Evolutionary conservation across 2,329 filamentous ascomycete genomes (phyloP), one percentile per base, ranked within the genome.

Genomic region (Aureobasidium sp.): DNA sequence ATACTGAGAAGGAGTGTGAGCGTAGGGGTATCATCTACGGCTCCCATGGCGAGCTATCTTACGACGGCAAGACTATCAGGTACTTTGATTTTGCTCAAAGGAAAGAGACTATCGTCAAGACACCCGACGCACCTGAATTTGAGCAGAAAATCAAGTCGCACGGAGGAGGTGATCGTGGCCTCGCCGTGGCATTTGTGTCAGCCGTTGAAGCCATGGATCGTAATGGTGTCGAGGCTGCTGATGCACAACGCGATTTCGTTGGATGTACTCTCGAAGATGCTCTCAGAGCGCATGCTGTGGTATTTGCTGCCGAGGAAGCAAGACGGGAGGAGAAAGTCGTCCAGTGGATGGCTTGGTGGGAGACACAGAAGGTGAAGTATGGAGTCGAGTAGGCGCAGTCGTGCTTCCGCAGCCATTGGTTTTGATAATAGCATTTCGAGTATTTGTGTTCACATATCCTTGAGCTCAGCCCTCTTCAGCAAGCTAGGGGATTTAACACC

Each of bases 251-350:
- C 66, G 83, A 90, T 73, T 89, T 91, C 75, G 84, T 98, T 31
- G 94, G 94, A 0, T 97, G 93, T 78, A 92, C 91, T 16, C 80
- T 97, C 10, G 93, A 97, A 65, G 96, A 98, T 74, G 89, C 92
- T 1, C 86, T 98, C n/a, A 86, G 92, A 56, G 97, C 94, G 74
- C 96, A 98, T 80, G 95, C 93, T 2, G 88, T 96, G 79, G 95
- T 98, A 0, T 99, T 98, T 82, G 95, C 94, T 29, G 96, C 95
- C 0, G 96, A 98, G 79, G 92, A 97, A 72, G 94, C 95, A 7
- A 87, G 95, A 73, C 84, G 82, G 58, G 84, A 86, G 59, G 88
- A 87, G 73, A 90, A 86, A 75, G 90, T 96, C 10, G 80, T 98
- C 5, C 85, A 91, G 70, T 98, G 93, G 90, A 80, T 81, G 50